Evolutionary conservation across 805 yeast species (phyloP).

Genomic region (Ogataea paradorogensis): DNA sequence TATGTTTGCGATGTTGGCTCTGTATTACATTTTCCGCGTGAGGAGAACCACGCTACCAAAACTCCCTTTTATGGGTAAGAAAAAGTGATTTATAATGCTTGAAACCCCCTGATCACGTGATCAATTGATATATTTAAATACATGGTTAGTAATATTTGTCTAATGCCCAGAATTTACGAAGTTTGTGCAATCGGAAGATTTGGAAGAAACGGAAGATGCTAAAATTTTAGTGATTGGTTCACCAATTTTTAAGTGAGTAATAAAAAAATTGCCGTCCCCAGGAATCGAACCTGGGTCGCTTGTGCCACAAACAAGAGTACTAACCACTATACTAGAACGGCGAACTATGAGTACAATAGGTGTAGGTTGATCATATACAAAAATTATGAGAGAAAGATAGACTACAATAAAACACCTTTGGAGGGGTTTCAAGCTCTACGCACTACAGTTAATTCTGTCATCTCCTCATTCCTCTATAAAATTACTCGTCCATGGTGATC

Average conservation of each 20-base stretch:
- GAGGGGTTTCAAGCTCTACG: background rate
- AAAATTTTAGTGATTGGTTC: too few relatives aligned
- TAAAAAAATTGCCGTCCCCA: constrained; percentile 22
- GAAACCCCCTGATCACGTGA: too few relatives aligned
- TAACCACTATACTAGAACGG: constrained; percentile 32
- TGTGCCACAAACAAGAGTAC: constrained; percentile 32
- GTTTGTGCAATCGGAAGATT: too few relatives aligned
- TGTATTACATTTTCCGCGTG: constrained; percentile 37
- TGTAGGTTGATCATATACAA: background rate
- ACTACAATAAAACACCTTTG: background rate
- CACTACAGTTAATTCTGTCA: background rate
- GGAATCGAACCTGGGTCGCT: constrained; percentile 30
- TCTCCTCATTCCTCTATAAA: constrained; percentile 7
- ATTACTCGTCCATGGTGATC: constrained; percentile 30
- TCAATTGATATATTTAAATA: too few relatives aligned
- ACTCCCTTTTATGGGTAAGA: background rate
- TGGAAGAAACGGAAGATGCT: too few relatives aligned
- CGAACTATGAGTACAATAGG: background rate
- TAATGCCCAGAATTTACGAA: too few relatives aligned
- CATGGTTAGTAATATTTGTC: too few relatives aligned
- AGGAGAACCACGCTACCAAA: constrained; percentile 7
- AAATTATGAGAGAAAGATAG: too few relatives aligned
- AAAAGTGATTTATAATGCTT: background rate
- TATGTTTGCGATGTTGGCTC: constrained; percentile 35
- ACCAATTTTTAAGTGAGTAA: too few relatives aligned